Evolutionary conservation across 2,329 filamentous ascomycete genomes (phyloP).

Genomic region (Tolypocladium capitatum): DNA sequence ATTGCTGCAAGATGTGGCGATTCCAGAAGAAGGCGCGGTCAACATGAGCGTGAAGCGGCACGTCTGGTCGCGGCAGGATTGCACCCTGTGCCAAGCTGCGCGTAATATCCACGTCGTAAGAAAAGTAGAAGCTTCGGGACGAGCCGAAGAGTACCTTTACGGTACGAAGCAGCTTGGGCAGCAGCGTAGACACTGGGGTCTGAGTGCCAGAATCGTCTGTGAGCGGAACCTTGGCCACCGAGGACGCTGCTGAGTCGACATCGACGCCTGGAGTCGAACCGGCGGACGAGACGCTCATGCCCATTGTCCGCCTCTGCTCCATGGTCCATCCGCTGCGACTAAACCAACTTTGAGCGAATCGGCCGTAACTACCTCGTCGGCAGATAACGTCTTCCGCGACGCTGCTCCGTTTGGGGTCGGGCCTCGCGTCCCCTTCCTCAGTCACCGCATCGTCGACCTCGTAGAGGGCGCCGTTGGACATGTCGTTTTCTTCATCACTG

Average conservation of each 20-base stretch:
- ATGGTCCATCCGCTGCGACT: conserved; percentile 69
- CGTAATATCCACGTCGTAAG: conserved; percentile 89
- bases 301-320: conserved; percentile 56
- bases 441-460: conserved; percentile 29
- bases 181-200: conserved; percentile 31
- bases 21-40: conserved; percentile 91
- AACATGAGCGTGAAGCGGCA: conserved; percentile 56
- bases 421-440: conserved; percentile 18
- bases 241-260: conserved; percentile 6
- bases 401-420: conserved; percentile 36
- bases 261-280: conserved; percentile 7
- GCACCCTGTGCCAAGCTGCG: conserved; percentile 36
- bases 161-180: conserved; percentile 76
- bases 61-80: conserved; percentile 8
- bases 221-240: conserved; percentile 19
- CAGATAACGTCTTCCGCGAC: conserved; percentile 83
- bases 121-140: conserved; percentile 83
- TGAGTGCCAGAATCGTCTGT: conserved; percentile 22
- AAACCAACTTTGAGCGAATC: conserved; percentile 87
- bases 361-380: conserved; percentile 69
- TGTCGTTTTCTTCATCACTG: conserved; percentile 32
- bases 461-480: conserved; percentile 20
- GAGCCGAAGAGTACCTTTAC: conserved; percentile 73
- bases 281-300: conserved; percentile 38
- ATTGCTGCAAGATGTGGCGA: conserved; percentile 55